Conservation (phyloP, 768 basidiomycete genomes). For the Kwoniella bestiolae region DNA sequence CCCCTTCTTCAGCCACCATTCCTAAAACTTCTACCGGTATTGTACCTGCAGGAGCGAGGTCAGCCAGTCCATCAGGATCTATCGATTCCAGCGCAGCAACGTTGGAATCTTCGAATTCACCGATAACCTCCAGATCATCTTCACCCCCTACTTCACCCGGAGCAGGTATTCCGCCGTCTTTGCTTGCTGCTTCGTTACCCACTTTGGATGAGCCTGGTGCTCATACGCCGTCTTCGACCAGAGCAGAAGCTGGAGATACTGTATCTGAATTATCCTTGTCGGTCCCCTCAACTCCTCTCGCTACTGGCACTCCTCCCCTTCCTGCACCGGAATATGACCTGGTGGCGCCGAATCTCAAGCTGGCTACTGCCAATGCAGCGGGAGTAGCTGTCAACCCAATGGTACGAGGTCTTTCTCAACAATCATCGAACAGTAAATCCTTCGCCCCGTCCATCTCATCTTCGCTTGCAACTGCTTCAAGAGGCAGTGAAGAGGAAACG, state of each 20-base stretch:
- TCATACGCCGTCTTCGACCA: constrained; percentile 47
- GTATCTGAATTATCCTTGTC: constrained; percentile 39
- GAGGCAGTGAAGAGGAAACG: constrained; percentile 30
- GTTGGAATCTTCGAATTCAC: constrained; percentile 26
- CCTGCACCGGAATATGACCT: constrained; percentile 39
- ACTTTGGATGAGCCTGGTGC: constrained; percentile 33
- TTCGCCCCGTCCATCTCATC: constrained; percentile 30
- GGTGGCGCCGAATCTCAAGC: constrained; percentile 37
- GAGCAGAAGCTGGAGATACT: constrained; percentile 44
- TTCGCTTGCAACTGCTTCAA: constrained; percentile 19
- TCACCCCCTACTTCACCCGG: constrained; percentile 44
- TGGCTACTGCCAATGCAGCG: constrained; percentile 25
- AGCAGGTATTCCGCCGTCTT: constrained; percentile 14
- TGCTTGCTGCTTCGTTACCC: constrained; percentile 44
- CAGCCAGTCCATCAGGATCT: constrained; percentile 43
- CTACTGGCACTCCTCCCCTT: constrained; percentile 21
- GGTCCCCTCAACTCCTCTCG: constrained; percentile 39
- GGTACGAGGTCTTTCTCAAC: constrained; percentile 21
- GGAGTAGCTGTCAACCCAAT: constrained; percentile 16
- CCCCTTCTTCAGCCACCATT: constrained; percentile 1
- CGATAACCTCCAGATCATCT: constrained; percentile 40
- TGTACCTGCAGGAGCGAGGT: constrained; percentile 13
- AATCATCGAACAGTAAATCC: constrained; percentile 3
- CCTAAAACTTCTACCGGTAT: constrained; percentile 2
- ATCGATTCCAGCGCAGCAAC: constrained; percentile 34